Percentiles rank a stretch among this genome's conserved stretches.
These are phyloP conservation scores for Edaphochlamys debaryana DNA, from an alignment of 139 green algal species.

Conservation along the genomic window DNA sequence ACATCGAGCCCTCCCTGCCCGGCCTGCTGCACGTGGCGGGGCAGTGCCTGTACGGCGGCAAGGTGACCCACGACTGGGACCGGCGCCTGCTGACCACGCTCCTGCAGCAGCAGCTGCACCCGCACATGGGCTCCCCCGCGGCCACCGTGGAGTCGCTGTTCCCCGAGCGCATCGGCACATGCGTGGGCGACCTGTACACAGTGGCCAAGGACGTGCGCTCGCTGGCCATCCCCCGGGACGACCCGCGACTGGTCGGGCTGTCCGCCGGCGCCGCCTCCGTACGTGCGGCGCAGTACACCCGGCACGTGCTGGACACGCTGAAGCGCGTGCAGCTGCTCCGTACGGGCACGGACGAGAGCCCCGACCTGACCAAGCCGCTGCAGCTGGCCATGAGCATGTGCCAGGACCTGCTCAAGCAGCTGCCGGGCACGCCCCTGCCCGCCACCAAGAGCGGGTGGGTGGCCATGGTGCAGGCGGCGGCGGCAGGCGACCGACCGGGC, in stretches of 20 bases:
- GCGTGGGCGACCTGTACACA: neutral
- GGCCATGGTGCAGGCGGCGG: slow-evolving; percentile 11
- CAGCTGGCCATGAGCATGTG: slow-evolving; percentile 42
- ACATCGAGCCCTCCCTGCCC: slow-evolving; percentile 31
- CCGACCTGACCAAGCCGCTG: slow-evolving; percentile 38
- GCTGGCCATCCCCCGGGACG: slow-evolving; percentile 8
- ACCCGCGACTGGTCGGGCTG: slow-evolving; percentile 52
- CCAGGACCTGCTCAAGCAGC: slow-evolving; percentile 52
- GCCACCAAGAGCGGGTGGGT: slow-evolving; percentile 34
- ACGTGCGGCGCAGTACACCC: slow-evolving; percentile 32
- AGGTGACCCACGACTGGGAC: slow-evolving; percentile 62
- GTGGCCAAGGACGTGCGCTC: slow-evolving; percentile 31
- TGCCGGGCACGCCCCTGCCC: slow-evolving; percentile 42
- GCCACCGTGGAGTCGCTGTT: slow-evolving; percentile 21
- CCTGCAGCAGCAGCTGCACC: slow-evolving; percentile 52
- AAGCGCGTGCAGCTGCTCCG: slow-evolving; percentile 51
- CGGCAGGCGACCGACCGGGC: no score
- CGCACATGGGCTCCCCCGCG: neutral
- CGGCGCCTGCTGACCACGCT: slow-evolving; percentile 47
- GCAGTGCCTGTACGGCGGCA: slow-evolving; percentile 61
- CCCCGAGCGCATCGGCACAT: neutral
- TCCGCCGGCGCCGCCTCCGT: slow-evolving; percentile 35
- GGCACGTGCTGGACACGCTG: slow-evolving; percentile 50
- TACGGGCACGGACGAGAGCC: neutral
- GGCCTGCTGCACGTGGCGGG: slow-evolving; percentile 52